Evolutionary conservation across 805 yeast genomes (phyloP).

Genomic region (Yamadazyma philogaea): DNA sequence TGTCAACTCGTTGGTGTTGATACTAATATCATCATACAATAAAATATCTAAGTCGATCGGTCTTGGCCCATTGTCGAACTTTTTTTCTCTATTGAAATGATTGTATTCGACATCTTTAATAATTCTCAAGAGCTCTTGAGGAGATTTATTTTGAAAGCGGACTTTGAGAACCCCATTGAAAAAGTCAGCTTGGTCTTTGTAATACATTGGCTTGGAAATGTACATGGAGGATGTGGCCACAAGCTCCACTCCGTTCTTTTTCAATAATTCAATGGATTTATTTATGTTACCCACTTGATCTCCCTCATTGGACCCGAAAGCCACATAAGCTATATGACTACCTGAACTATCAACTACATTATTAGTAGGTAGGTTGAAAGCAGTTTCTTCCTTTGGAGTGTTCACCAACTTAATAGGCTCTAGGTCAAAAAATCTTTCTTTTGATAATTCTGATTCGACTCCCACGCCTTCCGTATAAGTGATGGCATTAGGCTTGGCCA

Average conservation of each 20-base stretch:
- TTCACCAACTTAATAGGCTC: conserved; percentile 5
- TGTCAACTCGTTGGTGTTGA: conserved; percentile 57
- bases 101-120: conserved; percentile 79
- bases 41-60: conserved; percentile 86
- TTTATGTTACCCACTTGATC: conserved; percentile 61
- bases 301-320: conserved; percentile 90
- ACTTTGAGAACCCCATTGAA: conserved; percentile 78
- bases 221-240: conserved; percentile 71
- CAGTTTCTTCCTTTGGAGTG: conserved; percentile 9
- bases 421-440: conserved; percentile 35
- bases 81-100: conserved; percentile 65
- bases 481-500: conserved; percentile 85
- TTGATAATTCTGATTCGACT: conserved; percentile 59
- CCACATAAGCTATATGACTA: conserved; percentile 62
- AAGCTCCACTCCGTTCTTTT: conserved; percentile 42
- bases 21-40: conserved; percentile 57
- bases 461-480: conserved; percentile 89
- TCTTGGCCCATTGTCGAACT: conserved; percentile 88
- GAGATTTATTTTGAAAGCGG: conserved; percentile 53
- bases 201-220: conserved; percentile 91
- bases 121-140: conserved; percentile 57
- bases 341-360: conserved; percentile 5
- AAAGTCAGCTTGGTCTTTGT: conserved; percentile 73
- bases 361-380: conserved; percentile 33
- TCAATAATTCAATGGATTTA: conserved; percentile 50